These are phyloP conservation scores for Trametes elegans DNA, from an alignment of 768 basidiomycete genomes.

Conservation along the genomic window DNA sequence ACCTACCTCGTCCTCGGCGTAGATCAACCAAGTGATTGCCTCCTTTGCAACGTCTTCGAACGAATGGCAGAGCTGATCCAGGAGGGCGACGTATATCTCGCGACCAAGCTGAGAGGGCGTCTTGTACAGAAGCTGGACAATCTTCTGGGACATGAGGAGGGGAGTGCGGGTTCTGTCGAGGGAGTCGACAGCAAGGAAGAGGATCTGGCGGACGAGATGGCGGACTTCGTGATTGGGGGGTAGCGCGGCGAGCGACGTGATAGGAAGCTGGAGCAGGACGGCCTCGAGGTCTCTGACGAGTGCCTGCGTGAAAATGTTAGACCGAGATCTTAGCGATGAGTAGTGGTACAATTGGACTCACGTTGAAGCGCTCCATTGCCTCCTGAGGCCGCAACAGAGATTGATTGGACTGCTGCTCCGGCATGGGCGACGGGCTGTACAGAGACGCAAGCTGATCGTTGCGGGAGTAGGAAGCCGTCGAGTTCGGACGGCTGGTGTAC, in stretches of 20 bases:
- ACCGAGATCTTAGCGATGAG: too few species aligned
- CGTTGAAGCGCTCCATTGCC: slow-evolving; percentile 85
- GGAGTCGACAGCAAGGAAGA: slow-evolving; percentile 78
- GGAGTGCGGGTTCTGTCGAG: slow-evolving; percentile 82
- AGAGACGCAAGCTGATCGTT: slow-evolving; percentile 41
- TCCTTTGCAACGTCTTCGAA: slow-evolving; percentile 95
- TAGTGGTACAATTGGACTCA: too few species aligned
- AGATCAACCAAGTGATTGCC: slow-evolving; percentile 93
- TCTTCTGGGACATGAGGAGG: slow-evolving; percentile 91
- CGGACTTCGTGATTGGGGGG: slow-evolving; percentile 87
- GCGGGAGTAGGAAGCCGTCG: slow-evolving; percentile 65
- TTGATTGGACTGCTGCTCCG: slow-evolving; percentile 49
- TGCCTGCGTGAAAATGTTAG: slow-evolving; percentile 30
- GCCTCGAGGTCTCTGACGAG: slow-evolving; percentile 73
- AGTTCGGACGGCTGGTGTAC: slow-evolving; percentile 63
- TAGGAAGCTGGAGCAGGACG: slow-evolving; percentile 70
- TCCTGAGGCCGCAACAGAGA: slow-evolving; percentile 67
- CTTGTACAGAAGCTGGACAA: slow-evolving; percentile 94
- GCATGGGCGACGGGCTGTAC: slow-evolving; percentile 61
- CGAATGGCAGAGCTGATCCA: slow-evolving; percentile 84
- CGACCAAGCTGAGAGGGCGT: slow-evolving; percentile 81
- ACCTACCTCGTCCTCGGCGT: slow-evolving; percentile 91
- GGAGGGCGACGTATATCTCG: slow-evolving; percentile 87
- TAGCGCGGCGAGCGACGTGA: slow-evolving; percentile 64
- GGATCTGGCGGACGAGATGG: slow-evolving; percentile 78